phyloP scores from a whole-genome alignment of 2,329 filamentous ascomycete genomes.

The Claviceps quebecensis region DNA sequence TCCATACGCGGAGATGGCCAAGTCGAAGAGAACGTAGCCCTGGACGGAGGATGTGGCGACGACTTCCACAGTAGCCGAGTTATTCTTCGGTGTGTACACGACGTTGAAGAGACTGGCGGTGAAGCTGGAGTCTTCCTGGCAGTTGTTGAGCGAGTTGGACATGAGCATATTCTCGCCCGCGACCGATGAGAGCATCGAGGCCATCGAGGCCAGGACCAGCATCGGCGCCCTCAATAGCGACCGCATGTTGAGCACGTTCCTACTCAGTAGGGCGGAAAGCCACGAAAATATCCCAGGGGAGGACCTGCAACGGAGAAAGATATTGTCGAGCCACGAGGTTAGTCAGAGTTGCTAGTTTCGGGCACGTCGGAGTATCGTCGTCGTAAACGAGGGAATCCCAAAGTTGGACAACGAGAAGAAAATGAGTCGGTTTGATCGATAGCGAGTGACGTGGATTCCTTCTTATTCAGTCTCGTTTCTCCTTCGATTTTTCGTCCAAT shows the following conservation, averaged over 20 bases:
- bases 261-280: too few relatives aligned
- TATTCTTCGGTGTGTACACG: constrained; percentile 62
- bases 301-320: too few relatives aligned
- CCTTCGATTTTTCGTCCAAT: too few relatives aligned
- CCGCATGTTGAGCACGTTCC: constrained; percentile 26
- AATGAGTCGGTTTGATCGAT: too few relatives aligned
- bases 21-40: constrained; percentile 65
- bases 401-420: too few relatives aligned
- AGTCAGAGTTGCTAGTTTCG: too few relatives aligned
- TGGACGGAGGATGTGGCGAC: constrained; percentile 70
- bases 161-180: constrained; percentile 54
- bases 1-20: constrained; percentile 71
- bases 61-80: constrained; percentile 58
- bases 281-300: too few relatives aligned
- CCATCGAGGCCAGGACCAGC: constrained; percentile 30
- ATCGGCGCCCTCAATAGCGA: constrained; percentile 30
- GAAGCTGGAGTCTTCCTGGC: constrained; percentile 73
- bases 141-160: constrained; percentile 73
- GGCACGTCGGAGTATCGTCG: too few relatives aligned
- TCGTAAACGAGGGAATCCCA: too few relatives aligned
- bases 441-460: too few relatives aligned
- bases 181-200: constrained; percentile 30
- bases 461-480: too few relatives aligned
- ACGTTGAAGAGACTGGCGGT: constrained; percentile 83
- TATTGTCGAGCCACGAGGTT: too few relatives aligned